These are phyloP conservation scores for Boletus coccyginus DNA, from an alignment of 768 basidiomycete species.

Conservation along the genomic window DNA sequence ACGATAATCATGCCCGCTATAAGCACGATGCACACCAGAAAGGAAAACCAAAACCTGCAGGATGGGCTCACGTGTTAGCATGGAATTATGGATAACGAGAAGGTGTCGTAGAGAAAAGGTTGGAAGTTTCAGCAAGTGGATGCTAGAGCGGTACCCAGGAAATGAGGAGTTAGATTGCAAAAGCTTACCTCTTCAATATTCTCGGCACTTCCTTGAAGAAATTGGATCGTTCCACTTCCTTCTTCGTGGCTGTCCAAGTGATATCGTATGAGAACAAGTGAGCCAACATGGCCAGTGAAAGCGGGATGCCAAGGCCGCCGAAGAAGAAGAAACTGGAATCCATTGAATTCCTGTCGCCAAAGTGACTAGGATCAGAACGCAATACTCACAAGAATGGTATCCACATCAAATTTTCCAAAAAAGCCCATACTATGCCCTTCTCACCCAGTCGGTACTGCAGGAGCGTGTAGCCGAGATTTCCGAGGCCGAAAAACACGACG, in stretches of 20 bases:
- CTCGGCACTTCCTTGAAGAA: constrained; percentile 89
- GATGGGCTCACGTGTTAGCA: constrained; percentile 16
- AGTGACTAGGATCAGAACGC: background rate
- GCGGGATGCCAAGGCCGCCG: constrained; percentile 54
- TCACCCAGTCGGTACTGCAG: constrained; percentile 70
- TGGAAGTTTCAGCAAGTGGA: background rate
- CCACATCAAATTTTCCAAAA: constrained; percentile 28
- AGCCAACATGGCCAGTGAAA: constrained; percentile 50
- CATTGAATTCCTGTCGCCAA: constrained; percentile 5
- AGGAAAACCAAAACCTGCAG: constrained; percentile 33
- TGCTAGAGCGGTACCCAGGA: background rate
- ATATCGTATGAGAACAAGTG: constrained; percentile 60
- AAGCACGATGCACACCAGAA: constrained; percentile 51
- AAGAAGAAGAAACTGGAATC: constrained; percentile 46
- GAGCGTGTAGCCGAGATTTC: constrained; percentile 68
- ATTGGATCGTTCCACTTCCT: constrained; percentile 85
- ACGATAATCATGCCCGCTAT: constrained; percentile 61
- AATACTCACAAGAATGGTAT: constrained; percentile 37
- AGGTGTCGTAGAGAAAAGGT: background rate
- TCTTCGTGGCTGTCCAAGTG: constrained; percentile 60
- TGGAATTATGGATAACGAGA: background rate
- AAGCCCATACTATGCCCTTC: constrained; percentile 21
- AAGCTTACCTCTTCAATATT: constrained; percentile 53
- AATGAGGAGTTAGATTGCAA: background rate
- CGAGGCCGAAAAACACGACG: constrained; percentile 74